A percentile compares a stretch with the other conserved stretches of the same genome.
Evolutionary conservation across 257 asterid species (phyloP).

Genomic region (Solanum ossicruentum): DNA sequence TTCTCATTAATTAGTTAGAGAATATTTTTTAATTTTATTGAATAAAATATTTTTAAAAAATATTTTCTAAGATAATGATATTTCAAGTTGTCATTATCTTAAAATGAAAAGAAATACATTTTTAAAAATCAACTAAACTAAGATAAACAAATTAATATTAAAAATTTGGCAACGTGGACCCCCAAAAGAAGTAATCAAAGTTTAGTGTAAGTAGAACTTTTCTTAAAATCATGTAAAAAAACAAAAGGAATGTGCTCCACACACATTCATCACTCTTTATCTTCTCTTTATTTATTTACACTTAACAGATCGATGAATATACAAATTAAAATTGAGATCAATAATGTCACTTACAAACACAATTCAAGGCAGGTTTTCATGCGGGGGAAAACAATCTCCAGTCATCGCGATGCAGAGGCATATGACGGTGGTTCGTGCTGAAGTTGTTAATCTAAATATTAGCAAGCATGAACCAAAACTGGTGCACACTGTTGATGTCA

Average conservation of each 20-base stretch:
- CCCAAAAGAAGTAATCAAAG: too few relatives aligned
- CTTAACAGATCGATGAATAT: neutral
- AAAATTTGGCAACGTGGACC: too few relatives aligned
- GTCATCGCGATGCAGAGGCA: conserved; percentile 18
- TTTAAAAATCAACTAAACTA: too few relatives aligned
- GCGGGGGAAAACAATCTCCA: conserved; percentile 5
- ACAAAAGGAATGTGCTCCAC: neutral
- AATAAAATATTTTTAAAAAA: too few relatives aligned
- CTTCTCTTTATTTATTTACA: neutral
- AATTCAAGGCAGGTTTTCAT: conserved; percentile 14
- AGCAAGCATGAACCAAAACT: conserved; percentile 75
- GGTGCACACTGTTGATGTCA: conserved; percentile 58
- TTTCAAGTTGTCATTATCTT: too few relatives aligned
- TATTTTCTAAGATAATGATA: too few relatives aligned
- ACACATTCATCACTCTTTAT: neutral
- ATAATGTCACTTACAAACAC: conserved; percentile 35
- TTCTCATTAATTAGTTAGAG: too few relatives aligned
- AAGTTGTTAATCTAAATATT: conserved; percentile 56
- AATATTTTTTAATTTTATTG: too few relatives aligned
- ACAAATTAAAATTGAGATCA: neutral
- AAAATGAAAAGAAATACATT: too few relatives aligned
- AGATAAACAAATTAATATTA: too few relatives aligned
- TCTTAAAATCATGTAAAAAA: neutral
- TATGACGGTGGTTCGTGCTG: conserved; percentile 69
- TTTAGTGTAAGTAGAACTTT: neutral